phyloP scores from a whole-genome alignment of 169 alveolate species.

The Theileria luwenshuni region DNA sequence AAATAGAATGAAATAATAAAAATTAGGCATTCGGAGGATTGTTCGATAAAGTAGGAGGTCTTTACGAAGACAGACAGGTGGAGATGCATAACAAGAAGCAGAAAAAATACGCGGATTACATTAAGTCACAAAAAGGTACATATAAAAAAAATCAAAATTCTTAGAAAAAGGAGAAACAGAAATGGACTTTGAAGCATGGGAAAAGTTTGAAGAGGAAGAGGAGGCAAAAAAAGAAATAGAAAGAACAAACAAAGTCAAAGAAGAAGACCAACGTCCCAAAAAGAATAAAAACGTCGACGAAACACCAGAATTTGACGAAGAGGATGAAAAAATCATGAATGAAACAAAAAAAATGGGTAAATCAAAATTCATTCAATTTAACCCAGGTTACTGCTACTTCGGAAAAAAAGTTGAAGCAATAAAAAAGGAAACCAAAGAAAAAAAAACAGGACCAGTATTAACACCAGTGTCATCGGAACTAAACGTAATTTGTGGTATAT shows the following conservation, averaged over 20 bases:
- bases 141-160: constrained; percentile 16
- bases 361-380: background rate
- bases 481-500: constrained; percentile 30
- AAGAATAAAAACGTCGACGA: constrained; percentile 38
- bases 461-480: constrained; percentile 15
- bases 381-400: constrained; percentile 79
- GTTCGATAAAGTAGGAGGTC: constrained; percentile 79
- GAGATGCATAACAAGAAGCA: constrained; percentile 72
- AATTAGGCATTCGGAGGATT: constrained; percentile 77
- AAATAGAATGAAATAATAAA: background rate
- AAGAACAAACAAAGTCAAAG: constrained; percentile 58
- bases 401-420: constrained; percentile 72
- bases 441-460: constrained; percentile 59
- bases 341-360: constrained; percentile 85
- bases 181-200: constrained; percentile 71
- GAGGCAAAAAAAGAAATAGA: constrained; percentile 56
- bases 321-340: constrained; percentile 80
- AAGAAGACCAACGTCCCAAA: constrained; percentile 47
- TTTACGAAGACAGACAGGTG: constrained; percentile 78
- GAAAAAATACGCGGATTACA: constrained; percentile 72
- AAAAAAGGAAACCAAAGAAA: constrained; percentile 41
- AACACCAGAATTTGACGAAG: constrained; percentile 81
- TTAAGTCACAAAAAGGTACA: constrained; percentile 57
- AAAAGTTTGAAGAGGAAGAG: constrained; percentile 61
- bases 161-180: constrained; percentile 75